Conservation (phyloP, 192 early-diverging fungal genomes). For the Umbelopsis ramanniana region DNA sequence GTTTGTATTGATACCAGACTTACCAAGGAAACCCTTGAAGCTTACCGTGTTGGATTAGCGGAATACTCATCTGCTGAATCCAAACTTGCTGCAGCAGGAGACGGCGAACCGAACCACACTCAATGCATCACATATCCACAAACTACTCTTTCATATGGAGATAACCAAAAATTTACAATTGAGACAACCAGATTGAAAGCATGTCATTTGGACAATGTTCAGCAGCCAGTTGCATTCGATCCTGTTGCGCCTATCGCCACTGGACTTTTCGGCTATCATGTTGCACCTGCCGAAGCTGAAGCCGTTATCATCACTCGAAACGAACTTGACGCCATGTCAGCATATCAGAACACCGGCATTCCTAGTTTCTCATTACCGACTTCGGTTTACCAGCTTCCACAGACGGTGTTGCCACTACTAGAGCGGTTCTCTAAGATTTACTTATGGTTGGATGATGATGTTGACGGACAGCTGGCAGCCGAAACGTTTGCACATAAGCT, state of each 20-base stretch:
- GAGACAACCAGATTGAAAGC: conserved; percentile 58
- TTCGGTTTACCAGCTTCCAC: conserved; percentile 59
- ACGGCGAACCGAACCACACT: not conserved
- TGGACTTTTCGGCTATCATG: conserved; percentile 70
- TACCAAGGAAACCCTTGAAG: conserved; percentile 20
- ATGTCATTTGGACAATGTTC: conserved; percentile 41
- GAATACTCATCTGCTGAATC: conserved; percentile 44
- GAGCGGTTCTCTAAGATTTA: conserved; percentile 70
- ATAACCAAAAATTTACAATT: conserved; percentile 20
- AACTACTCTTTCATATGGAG: conserved; percentile 28
- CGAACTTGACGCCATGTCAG: conserved; percentile 71
- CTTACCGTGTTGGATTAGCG: conserved; percentile 53
- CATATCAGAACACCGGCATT: conserved; percentile 67
- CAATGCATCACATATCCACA: conserved; percentile 48
- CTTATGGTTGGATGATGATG: conserved; percentile 71
- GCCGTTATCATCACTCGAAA: conserved; percentile 60
- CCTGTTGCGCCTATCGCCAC: conserved; percentile 52
- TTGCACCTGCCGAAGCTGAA: conserved; percentile 43
- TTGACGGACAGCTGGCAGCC: conserved; percentile 62
- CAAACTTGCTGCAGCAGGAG: conserved; percentile 24
- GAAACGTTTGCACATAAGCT: conserved; percentile 65
- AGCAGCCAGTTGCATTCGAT: conserved; percentile 46
- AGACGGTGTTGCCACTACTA: conserved; percentile 59
- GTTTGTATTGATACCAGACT: conserved; percentile 33
- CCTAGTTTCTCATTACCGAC: conserved; percentile 61